phyloP scores from a whole-genome alignment of 768 basidiomycete species.

The Panaeolus cyanescens region DNA sequence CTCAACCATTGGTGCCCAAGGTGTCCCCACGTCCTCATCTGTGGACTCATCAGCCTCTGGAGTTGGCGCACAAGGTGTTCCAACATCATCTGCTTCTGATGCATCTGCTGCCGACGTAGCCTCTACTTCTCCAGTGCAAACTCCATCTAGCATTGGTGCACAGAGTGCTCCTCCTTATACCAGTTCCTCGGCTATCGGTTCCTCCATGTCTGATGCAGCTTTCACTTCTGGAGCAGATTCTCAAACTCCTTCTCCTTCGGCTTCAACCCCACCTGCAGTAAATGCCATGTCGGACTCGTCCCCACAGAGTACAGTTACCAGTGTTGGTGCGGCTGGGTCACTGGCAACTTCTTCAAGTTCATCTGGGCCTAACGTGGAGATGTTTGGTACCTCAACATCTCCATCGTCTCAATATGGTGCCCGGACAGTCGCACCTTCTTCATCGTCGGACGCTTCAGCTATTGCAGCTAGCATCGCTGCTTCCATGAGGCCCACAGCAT shows the following conservation, averaged over 20 bases:
- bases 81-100: background rate
- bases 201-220: conserved; percentile 2
- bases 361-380: background rate
- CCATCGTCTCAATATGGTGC: conserved; percentile 9
- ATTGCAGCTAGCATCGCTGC: conserved; percentile 31
- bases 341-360: background rate
- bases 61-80: background rate
- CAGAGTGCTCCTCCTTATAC: conserved; percentile 3
- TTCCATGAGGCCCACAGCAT: background rate
- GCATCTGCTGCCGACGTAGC: background rate
- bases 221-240: background rate
- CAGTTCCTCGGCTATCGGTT: conserved; percentile 7
- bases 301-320: background rate
- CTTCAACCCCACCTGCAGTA: background rate
- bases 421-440: background rate
- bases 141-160: background rate
- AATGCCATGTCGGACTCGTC: conserved; percentile 1
- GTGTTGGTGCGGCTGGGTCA: background rate
- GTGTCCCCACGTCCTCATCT: background rate
- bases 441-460: conserved; percentile 29
- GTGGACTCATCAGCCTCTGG: background rate
- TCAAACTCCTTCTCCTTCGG: background rate
- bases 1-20: background rate
- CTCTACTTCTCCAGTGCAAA: conserved; percentile 6
- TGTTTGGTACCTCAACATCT: background rate